Evolutionary conservation across 768 basidiomycete species (phyloP).

Genomic region (Favolaschia claudopus): DNA sequence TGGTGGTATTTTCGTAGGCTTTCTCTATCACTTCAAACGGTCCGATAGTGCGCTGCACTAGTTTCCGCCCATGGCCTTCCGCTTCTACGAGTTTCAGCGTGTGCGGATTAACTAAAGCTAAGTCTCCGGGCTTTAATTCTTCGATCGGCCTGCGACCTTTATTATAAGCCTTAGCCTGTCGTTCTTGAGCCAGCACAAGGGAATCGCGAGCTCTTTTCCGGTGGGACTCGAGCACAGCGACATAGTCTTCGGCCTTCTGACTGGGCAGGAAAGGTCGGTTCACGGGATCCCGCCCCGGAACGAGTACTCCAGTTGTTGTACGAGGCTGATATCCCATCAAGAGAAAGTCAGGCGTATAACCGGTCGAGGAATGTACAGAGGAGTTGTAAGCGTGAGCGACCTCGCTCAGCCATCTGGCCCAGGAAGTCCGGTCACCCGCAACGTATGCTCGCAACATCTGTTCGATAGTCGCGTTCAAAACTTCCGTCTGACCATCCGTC

Average conservation of each 20-base stretch:
- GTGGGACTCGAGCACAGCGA: slow-evolving; percentile 2
- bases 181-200: slow-evolving; percentile 28
- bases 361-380: slow-evolving; percentile 33
- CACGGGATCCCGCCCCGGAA: not conserved
- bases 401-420: slow-evolving; percentile 35
- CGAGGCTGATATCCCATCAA: slow-evolving; percentile 37
- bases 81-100: slow-evolving; percentile 31
- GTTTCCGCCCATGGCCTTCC: slow-evolving; percentile 32
- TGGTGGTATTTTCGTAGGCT: slow-evolving; percentile 27
- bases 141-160: not conserved
- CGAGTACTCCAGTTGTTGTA: not conserved
- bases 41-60: slow-evolving; percentile 30
- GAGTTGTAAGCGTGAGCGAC: slow-evolving; percentile 41
- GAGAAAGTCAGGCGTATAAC: slow-evolving; percentile 34
- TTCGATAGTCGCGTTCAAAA: slow-evolving; percentile 37
- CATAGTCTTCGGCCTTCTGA: slow-evolving; percentile 11
- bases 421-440: slow-evolving; percentile 29
- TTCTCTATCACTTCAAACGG: slow-evolving; percentile 36
- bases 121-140: slow-evolving; percentile 20
- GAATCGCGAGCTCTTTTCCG: slow-evolving; percentile 20
- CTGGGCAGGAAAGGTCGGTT: slow-evolving; percentile 9
- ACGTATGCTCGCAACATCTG: slow-evolving; percentile 39
- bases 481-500: slow-evolving; percentile 45
- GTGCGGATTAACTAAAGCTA: slow-evolving; percentile 36
- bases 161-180: slow-evolving; percentile 30